Conservation (phyloP, 331 rosid genomes). For the Dryas integrifolia region DNA sequence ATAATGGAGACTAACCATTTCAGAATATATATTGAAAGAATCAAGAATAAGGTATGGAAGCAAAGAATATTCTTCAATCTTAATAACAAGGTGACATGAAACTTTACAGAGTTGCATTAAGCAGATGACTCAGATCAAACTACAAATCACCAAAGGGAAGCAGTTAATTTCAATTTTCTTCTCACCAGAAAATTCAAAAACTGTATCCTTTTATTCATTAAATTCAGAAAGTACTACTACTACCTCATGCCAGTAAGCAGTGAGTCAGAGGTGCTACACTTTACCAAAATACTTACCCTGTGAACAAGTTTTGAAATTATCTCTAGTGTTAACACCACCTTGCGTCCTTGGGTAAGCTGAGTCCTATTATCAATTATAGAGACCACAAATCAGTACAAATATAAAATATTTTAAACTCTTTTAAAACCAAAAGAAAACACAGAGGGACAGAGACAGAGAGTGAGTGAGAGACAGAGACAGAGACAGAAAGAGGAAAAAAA, state of each 20-base stretch:
- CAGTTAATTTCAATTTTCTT: neutral
- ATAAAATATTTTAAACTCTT: neutral
- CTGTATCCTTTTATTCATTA: neutral
- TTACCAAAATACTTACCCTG: constrained; percentile 53
- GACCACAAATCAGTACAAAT: constrained; percentile 15
- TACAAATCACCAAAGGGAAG: neutral
- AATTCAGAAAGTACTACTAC: neutral
- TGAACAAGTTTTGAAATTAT: constrained; percentile 74
- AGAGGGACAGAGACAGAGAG: neutral
- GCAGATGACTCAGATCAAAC: neutral
- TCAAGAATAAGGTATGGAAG: neutral
- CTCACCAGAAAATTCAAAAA: neutral
- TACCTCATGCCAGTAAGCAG: constrained; percentile 12
- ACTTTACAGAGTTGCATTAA: neutral
- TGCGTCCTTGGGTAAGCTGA: constrained; percentile 86
- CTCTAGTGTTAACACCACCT: constrained; percentile 68
- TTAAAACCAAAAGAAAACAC: neutral
- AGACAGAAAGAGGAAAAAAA: neutral
- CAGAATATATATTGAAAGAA: neutral
- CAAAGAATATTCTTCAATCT: neutral
- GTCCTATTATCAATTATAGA: constrained; percentile 49
- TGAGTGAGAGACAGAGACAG: neutral
- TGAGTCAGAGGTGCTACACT: constrained; percentile 15
- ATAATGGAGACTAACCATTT: neutral
- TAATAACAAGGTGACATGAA: constrained; percentile 3